A percentile compares a stretch with the other conserved stretches of the same genome.
Evolutionary conservation across 2,329 filamentous ascomycete species (phyloP).

Genomic region (Cordyceps cicadae): DNA sequence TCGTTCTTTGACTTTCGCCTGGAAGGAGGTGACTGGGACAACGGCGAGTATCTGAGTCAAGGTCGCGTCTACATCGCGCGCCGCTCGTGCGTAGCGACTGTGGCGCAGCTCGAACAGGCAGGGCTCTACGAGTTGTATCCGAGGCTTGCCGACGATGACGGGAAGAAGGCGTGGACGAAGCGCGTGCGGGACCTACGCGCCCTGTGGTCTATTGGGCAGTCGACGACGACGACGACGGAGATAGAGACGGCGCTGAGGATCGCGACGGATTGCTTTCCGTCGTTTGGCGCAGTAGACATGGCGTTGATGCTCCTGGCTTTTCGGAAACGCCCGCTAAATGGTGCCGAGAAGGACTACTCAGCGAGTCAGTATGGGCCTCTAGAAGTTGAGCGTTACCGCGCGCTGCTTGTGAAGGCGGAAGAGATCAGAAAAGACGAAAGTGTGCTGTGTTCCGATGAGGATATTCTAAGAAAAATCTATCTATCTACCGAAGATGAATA

Average conservation of each 20-base stretch:
- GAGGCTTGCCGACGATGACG: background rate
- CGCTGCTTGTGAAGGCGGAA: too few species aligned
- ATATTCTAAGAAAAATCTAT: too few species aligned
- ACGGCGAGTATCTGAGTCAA: background rate
- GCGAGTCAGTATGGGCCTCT: too few species aligned
- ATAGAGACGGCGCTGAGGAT: background rate
- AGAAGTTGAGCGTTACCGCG: too few species aligned
- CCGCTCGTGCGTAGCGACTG: background rate
- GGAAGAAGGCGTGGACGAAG: background rate
- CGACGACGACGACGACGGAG: background rate
- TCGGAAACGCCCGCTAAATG: too few species aligned
- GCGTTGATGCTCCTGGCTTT: background rate
- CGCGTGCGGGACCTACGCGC: background rate
- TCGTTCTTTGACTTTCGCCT: background rate
- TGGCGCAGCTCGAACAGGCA: background rate
- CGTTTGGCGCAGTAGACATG: background rate
- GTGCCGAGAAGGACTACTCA: too few species aligned
- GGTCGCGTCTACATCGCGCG: background rate
- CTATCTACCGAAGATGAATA: too few species aligned
- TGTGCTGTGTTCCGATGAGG: too few species aligned
- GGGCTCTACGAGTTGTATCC: background rate
- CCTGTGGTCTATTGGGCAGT: background rate
- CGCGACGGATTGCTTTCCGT: background rate
- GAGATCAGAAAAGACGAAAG: too few species aligned
- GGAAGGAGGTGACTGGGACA: background rate